phyloP scores from a whole-genome alignment of 495 filamentous ascomycete genomes.

The Aspergillus biplanus region DNA sequence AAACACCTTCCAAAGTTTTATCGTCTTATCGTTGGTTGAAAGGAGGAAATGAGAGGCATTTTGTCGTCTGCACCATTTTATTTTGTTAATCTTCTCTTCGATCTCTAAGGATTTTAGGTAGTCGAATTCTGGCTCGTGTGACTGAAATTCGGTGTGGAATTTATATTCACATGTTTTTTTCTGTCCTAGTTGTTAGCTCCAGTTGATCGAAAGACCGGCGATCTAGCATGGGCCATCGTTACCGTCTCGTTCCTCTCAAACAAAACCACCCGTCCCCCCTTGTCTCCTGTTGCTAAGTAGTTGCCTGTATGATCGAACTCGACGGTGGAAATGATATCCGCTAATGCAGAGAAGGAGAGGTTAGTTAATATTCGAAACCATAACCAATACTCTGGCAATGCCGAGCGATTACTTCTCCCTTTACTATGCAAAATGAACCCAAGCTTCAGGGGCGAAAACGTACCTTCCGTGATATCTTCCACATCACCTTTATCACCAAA shows the following conservation, averaged over 20 bases:
- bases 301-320: slow-evolving; percentile 99
- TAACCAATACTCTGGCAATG: neutral
- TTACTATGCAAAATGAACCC: neutral
- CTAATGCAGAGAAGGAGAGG: slow-evolving; percentile 47
- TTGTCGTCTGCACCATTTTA: slow-evolving; percentile 98
- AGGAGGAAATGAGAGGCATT: slow-evolving; percentile 98
- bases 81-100: slow-evolving; percentile 99
- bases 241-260: slow-evolving; percentile 99
- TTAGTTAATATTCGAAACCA: slow-evolving; percentile 10
- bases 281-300: slow-evolving; percentile 96
- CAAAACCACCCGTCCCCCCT: slow-evolving; percentile 92
- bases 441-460: slow-evolving; percentile 19
- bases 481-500: slow-evolving; percentile 99
- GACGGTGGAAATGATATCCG: slow-evolving; percentile 98
- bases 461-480: slow-evolving; percentile 99
- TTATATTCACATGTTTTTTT: slow-evolving; percentile 99
- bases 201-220: slow-evolving; percentile 10
- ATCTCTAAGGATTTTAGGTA: slow-evolving; percentile 99
- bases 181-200: slow-evolving; percentile 51
- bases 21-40: slow-evolving; percentile 99
- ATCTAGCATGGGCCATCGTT: slow-evolving; percentile 22
- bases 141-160: slow-evolving; percentile 99
- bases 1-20: slow-evolving; percentile 99
- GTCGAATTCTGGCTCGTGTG: slow-evolving; percentile 98
- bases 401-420: neutral